Conservation (phyloP, 495 filamentous ascomycete genomes). For the Evernia prunastri region DNA sequence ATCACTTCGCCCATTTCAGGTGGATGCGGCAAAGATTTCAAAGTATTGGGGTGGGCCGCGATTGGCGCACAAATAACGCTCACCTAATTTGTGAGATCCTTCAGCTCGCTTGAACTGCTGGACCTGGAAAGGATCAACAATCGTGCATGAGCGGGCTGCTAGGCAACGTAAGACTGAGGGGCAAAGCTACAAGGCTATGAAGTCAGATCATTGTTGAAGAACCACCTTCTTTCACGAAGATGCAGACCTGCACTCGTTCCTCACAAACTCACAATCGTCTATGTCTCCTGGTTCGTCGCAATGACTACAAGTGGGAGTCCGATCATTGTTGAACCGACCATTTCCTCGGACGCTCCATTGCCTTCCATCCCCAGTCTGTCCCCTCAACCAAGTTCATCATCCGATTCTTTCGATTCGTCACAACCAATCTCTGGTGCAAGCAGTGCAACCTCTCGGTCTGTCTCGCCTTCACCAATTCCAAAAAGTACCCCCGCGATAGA, state of each 20-base stretch:
- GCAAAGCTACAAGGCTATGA: conserved; percentile 3
- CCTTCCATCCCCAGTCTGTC: neutral
- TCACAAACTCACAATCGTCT: neutral
- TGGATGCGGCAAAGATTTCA: neutral
- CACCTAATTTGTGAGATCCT: neutral
- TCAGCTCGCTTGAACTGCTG: neutral
- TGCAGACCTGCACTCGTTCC: neutral
- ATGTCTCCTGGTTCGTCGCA: neutral
- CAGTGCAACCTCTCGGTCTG: conserved; percentile 5
- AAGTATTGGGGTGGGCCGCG: neutral
- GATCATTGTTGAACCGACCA: neutral
- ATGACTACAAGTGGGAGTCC: neutral
- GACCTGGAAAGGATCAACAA: neutral
- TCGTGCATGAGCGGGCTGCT: neutral
- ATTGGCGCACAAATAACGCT: neutral
- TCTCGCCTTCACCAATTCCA: neutral
- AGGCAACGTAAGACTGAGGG: neutral
- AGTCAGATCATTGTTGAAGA: neutral
- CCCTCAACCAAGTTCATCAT: neutral
- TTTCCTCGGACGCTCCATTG: neutral
- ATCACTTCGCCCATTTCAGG: neutral
- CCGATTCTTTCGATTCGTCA: conserved; percentile 3
- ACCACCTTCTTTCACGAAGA: neutral
- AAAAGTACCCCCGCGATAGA: neutral
- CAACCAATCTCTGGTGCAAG: neutral